Evolutionary conservation across 208 protist species (phyloP), one percentile per base, ranked within the genome.

Genomic region (Leishmania major): DNA sequence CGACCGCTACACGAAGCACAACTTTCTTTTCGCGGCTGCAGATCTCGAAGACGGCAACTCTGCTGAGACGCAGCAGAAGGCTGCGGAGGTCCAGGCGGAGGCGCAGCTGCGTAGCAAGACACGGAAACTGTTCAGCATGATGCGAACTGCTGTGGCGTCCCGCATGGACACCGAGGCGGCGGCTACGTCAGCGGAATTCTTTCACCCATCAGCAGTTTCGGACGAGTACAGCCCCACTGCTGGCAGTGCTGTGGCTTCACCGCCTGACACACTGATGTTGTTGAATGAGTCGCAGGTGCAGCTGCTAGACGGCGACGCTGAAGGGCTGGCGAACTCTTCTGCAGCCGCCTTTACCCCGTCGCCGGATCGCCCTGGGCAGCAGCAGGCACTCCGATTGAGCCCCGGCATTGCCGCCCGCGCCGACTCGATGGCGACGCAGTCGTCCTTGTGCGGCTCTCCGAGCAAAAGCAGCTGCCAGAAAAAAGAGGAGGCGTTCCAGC

Each of bases 1-100:
- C 79, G 88, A 95, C 35, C 92, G 94, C 45, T 87, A 93, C 84
- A 76, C 87, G 77, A 90, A 93, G 57, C 82, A 92, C 85, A 94
- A 95, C 84, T 95, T 97, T 64, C 84, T 95, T 75, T 96, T 97
- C 79, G 94, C 94, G 28, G 90, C 91, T 7, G 86, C 94, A 17
- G 78, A 79, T 31, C 80, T 97, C 15, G 80, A 87, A 43, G 89
- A 95, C 19, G 83, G 79, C 51, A 90, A 77, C 78, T 86, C 87
- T 59, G 57, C 80, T 22, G 89, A 87, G 53, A 71, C 76, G 59
- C 84, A 88, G 66, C 87, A 90, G 62, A 83, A 83, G 15, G 81
- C 85, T 13, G 73, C 62, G 7, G 82, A 79, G 15, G 78, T 77
- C 17, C 64, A 78, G 15, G 75, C 74, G 11, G 82, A 87, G 57